Base-by-base conservation (phyloP, 1,284 basidiomycete genomes). In the Taiwanofungus camphoratus region DNA sequence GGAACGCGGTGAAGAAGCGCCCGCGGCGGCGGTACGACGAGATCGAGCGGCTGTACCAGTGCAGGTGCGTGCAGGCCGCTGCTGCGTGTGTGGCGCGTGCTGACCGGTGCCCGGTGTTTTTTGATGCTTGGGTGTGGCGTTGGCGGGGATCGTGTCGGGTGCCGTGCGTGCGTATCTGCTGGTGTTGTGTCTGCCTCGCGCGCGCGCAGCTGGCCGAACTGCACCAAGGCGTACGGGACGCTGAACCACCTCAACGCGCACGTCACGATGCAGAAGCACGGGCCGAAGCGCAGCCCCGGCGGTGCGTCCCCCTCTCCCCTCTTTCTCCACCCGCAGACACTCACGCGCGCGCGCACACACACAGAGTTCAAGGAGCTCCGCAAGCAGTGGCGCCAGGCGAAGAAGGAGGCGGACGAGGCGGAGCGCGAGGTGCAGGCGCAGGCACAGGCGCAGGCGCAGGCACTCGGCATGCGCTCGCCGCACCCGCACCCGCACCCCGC, bases 291-390 rank as follows among this genome's bases (percentile, higher is more conserved):
- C 40, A 86, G 77, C 60, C 91, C 92, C 6, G 78, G 76, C 49
- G 88, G 89, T 92, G 56, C 62, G 80, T 70, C 29, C 19, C 16
- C 36, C 13, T 22, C 22, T 31, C 19, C 18, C 35, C 20, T 32
- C 13, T n/a, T 37, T n/a, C 37, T 9, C 19, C 24, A 22, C 43
- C 21, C 38, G 15, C 29, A 18, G 6, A 33, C 15, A 7, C 16
- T 33, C 48, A 38, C 44, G n/a, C n/a, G n/a, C n/a, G n/a, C n/a
- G n/a, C 35, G 29, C 30, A 32, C 41, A 19, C 39, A 47, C 41
- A 15, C 62, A 95, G 94, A 98, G 70, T 98, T 98, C 74, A 97
- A 96, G 63, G 95, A 97, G 58, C 83, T 96, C 61, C 82, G 94
- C 50, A 96, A 94, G 63, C 87, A 89, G 54, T 96, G 93, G 92